A percentile compares a stretch with the other conserved stretches of the same genome.
Conservation (phyloP, 371 early-diverging fungal genomes). For the Mucor plumbeus region DNA sequence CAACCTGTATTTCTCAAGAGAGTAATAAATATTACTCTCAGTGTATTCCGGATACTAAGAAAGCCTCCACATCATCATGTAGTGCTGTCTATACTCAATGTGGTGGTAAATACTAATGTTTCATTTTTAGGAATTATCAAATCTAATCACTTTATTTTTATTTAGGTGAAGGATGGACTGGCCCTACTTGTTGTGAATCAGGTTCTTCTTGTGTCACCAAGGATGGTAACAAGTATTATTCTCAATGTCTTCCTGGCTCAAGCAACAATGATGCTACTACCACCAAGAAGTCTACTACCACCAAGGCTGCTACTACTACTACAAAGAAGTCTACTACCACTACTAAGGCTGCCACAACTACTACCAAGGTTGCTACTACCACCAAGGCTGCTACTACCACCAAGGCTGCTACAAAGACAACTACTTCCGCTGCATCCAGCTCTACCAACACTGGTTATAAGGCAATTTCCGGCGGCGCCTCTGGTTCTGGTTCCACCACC, state of each 20-base stretch:
- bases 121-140: background rate
- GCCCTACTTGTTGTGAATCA: conserved; percentile 43
- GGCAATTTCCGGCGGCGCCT: conserved; percentile 30
- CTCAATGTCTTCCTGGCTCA: conserved; percentile 39
- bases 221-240: conserved; percentile 32
- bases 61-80: background rate
- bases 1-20: conserved; percentile 31
- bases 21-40: conserved; percentile 40
- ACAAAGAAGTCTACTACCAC: too few relatives aligned
- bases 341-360: conserved; percentile 12
- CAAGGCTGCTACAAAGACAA: conserved; percentile 22
- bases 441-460: conserved; percentile 17
- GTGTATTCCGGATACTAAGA: conserved; percentile 30
- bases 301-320: too few relatives aligned
- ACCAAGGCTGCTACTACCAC: conserved; percentile 12
- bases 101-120: background rate
- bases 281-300: too few relatives aligned
- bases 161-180: conserved; percentile 36
- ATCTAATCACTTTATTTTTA: background rate
- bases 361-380: conserved; percentile 18
- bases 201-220: conserved; percentile 40
- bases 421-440: conserved; percentile 6
- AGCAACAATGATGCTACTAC: background rate
- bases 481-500: conserved; percentile 45
- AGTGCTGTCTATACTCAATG: conserved; percentile 12